These are phyloP conservation scores for Davidsoniella neocaledoniae DNA, from an alignment of 2,329 filamentous ascomycete genomes.

Conservation along the genomic window DNA sequence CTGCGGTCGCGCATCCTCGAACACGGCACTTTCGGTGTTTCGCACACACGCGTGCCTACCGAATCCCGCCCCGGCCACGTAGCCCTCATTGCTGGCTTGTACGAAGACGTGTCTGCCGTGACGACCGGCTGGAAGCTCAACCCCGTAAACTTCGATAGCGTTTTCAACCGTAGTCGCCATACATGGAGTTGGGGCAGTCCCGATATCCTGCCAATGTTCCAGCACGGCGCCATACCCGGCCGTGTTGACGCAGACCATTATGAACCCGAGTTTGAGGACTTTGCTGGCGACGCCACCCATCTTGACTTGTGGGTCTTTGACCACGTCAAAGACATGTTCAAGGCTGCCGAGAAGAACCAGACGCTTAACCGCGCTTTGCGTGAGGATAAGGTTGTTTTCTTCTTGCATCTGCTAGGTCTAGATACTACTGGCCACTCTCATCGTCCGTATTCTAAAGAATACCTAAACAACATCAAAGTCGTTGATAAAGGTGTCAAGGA, in stretches of 20 bases:
- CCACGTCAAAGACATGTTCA: constrained; percentile 73
- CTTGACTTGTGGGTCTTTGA: constrained; percentile 95
- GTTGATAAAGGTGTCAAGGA: constrained; percentile 83
- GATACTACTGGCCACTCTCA: constrained; percentile 80
- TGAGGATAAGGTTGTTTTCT: constrained; percentile 83
- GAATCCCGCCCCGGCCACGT: constrained; percentile 95
- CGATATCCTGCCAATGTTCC: constrained; percentile 95
- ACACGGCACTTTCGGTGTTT: constrained; percentile 90
- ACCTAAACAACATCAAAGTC: constrained; percentile 83
- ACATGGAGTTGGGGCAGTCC: constrained; percentile 99
- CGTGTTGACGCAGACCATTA: constrained; percentile 80
- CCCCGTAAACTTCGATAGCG: constrained; percentile 94
- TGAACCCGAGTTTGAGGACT: constrained; percentile 73
- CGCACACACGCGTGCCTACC: constrained; percentile 89
- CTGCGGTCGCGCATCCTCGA: constrained; percentile 75
- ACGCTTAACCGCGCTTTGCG: constrained; percentile 56
- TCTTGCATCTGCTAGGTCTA: constrained; percentile 79
- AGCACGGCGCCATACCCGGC: constrained; percentile 75
- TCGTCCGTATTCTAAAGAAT: constrained; percentile 88
- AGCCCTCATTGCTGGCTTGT: constrained; percentile 86
- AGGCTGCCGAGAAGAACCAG: constrained; percentile 58
- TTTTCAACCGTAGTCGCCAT: constrained; percentile 91
- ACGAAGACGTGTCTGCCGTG: constrained; percentile 94
- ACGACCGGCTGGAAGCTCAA: constrained; percentile 98
- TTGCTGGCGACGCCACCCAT: constrained; percentile 61